Evolutionary conservation across 1,284 basidiomycete genomes (phyloP), one percentile per base, ranked within the genome.

Genomic region (Cryptococcus sp.): DNA sequence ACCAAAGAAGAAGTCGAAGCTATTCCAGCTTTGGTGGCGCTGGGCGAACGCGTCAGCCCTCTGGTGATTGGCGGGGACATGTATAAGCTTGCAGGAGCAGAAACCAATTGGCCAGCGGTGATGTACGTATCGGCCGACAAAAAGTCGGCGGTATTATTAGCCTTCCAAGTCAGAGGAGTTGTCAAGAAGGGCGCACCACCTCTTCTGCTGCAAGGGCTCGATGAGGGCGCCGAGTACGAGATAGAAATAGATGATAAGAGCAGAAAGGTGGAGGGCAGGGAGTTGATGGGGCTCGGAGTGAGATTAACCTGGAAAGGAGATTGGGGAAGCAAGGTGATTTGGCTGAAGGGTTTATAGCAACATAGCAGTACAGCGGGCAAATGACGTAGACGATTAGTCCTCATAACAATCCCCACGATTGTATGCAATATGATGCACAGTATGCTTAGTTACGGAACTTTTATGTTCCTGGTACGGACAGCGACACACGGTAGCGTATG

Each of bases 81-180:
- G 50, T 72, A 65, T 51, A 54, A 67, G 23, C 57, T 74, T 3
- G 53, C 61, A 3, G 66, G 68, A 0, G 48, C 53, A 10, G 55
- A 64, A 25, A 57, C 54, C 37, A 69, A 70, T 51, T 68, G 58
- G 56, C 72, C 72, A 8, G 67, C 68, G 1, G 69, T 50, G n/a
- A 49, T 57, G 22, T 74, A 62, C 50, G 43, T 59, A 23, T 49
- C 56, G 8, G 43, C 49, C n/a, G 57, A 54, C 37, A 44, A 50
- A 1, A 40, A 39, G 1, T 43, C 55, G 11, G 58, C 62, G 2
- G 64, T 73, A 17, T 26, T 64, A 3, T 44, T 67, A 11, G 58
- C 52, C 19, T 67, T 54, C 49, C 55, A 56, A 20, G 16, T 62
- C 17, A 17, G 25, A 3, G 40, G 43, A 2, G 38, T 44, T 1